These are phyloP conservation scores for Boeremia lycopersici DNA, from an alignment of 2,329 filamentous ascomycete species.

Conservation along the genomic window DNA sequence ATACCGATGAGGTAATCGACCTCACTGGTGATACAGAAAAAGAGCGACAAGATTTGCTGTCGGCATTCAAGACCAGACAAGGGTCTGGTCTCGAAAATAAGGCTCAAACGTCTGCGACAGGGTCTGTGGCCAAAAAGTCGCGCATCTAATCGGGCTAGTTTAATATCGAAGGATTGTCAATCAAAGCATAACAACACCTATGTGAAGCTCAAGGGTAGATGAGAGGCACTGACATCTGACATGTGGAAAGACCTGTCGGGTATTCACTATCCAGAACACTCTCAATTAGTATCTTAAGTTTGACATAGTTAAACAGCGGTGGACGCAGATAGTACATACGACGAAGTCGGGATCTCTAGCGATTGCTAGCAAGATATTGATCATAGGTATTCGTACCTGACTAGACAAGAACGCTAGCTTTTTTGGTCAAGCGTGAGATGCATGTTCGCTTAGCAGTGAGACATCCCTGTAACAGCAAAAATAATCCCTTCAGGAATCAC, in stretches of 20 bases:
- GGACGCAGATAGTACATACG: too few relatives aligned
- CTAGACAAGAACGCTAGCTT: too few relatives aligned
- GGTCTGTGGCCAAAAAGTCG: background rate
- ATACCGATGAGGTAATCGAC: slow-evolving; percentile 19
- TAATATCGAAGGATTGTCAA: background rate
- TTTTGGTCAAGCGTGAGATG: background rate
- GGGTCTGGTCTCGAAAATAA: background rate
- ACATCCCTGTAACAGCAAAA: slow-evolving; percentile 17
- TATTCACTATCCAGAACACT: too few relatives aligned
- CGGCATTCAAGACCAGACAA: slow-evolving; percentile 17
- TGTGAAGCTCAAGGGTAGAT: background rate
- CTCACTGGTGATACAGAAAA: slow-evolving; percentile 24
- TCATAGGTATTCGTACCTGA: background rate
- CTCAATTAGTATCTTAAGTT: too few relatives aligned
- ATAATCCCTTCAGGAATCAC: slow-evolving; percentile 1
- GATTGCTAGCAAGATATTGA: background rate
- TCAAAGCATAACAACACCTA: slow-evolving; percentile 1
- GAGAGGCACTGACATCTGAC: too few relatives aligned
- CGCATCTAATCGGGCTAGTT: background rate
- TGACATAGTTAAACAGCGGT: too few relatives aligned
- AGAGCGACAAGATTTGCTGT: slow-evolving; percentile 20
- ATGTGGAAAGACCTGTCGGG: too few relatives aligned
- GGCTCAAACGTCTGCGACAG: background rate
- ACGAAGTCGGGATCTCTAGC: too few relatives aligned
- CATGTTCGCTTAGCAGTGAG: slow-evolving; percentile 23